Base-by-base conservation (phyloP, 495 filamentous ascomycete genomes). In the Daldinia grandis region DNA sequence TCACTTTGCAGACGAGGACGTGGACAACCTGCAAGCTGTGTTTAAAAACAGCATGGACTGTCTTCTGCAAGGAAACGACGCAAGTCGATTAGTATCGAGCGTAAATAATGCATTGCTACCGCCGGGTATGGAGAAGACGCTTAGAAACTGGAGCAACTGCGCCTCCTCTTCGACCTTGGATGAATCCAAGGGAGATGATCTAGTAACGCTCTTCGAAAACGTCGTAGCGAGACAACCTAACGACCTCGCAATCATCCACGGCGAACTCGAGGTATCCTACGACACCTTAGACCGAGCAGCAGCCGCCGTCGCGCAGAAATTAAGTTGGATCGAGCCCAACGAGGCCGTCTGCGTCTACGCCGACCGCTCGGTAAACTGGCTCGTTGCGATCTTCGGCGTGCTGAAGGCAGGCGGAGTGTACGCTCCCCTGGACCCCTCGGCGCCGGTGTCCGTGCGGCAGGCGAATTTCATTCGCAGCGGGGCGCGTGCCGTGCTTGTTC, bases 401-500 rank as follows among this genome's bases (percentile, higher is more conserved):
- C 17, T 44, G 3, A 44, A 44, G 40, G 40, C 40, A 3, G 40
- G 40, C 40, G 40, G 40, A n/a, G 40, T 44, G 17, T 44, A 44
- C 38, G 25, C 37, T 4, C 38, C 57, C 1, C 12, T 59, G 1
- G 57, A 59, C n/a, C 38, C 37, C 37, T 44, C 37, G 2, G 24
- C 37, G 12, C 57, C 57, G 47, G 21, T 28, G 28, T 44, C 37
- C 37, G n/a, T 59, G 37, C 37, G 27, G 38, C 24, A 17, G 6
- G 24, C 38, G 25, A 59, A 44, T 30, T 59, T 59, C 33, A 27
- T 47, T n/a, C 38, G 24, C 14, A 37, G 37, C 37, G 57, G 57
- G 27, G 57, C 57, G 27, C 37, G 38, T 4, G 24, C 24, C 25
- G 8, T 59, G 15, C 38, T 59, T 17, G 15, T 47, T 30, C 57